phyloP scores from a whole-genome alignment of 2,329 filamentous ascomycete species.

The Xylaria polymorpha region DNA sequence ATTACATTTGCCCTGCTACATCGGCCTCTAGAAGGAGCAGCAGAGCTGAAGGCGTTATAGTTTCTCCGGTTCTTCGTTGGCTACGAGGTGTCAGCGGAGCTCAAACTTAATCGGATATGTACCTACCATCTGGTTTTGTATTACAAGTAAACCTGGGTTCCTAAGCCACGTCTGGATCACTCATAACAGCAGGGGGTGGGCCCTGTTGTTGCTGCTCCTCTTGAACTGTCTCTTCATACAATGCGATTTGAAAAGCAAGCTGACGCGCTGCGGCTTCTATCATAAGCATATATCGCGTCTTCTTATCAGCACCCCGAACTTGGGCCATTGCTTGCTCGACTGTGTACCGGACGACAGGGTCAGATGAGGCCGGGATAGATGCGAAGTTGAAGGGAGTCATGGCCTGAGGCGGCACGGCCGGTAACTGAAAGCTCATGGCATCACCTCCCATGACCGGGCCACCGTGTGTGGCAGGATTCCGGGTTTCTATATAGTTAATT shows the following conservation, averaged over 20 bases:
- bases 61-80: neutral
- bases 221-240: slow-evolving; percentile 59
- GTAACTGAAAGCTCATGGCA: slow-evolving; percentile 47
- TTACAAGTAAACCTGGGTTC: neutral
- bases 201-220: slow-evolving; percentile 48
- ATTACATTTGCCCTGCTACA: neutral
- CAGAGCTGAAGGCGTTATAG: neutral
- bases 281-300: slow-evolving; percentile 60
- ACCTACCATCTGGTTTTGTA: neutral
- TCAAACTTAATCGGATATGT: neutral
- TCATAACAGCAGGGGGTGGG: slow-evolving; percentile 43
- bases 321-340: slow-evolving; percentile 60
- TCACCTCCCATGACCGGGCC: slow-evolving; percentile 48
- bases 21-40: neutral
- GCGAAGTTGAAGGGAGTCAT: slow-evolving; percentile 50
- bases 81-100: neutral
- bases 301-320: slow-evolving; percentile 57
- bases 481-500: slow-evolving; percentile 55
- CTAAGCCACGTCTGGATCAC: slow-evolving; percentile 47
- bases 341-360: slow-evolving; percentile 57
- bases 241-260: slow-evolving; percentile 63
- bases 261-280: slow-evolving; percentile 67
- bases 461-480: slow-evolving; percentile 55
- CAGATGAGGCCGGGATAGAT: slow-evolving; percentile 50
- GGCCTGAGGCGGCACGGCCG: slow-evolving; percentile 47